Evolutionary conservation across 2,329 filamentous ascomycete species (phyloP), one percentile per base, ranked within the genome.

Genomic region (Lasiodiplodia sp.): DNA sequence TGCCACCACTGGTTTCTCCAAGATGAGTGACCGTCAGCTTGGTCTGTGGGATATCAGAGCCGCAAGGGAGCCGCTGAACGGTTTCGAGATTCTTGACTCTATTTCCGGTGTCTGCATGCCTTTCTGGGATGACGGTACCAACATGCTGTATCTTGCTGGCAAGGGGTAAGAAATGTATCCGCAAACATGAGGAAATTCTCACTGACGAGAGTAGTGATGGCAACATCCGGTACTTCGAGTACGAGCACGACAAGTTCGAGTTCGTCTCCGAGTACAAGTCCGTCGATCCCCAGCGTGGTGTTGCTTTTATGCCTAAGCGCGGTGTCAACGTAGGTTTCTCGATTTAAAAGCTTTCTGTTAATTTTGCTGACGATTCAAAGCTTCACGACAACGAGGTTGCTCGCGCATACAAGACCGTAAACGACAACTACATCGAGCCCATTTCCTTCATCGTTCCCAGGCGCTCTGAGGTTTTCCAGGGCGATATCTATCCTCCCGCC

Each of bases 61-160:
- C 72, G 88, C 90, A 21, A 83, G 80, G 44, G 91, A 96, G 75
- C 96, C 96, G 60, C 91, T 98, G 75, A 94, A 93, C 63, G 94
- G 94, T 18, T 97, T 97, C 83, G 90, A 88, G 75, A 92, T 92
- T 73, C 87, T 99, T 60, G 96, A 99, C 82, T 96, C 93, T 57
- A 97, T 97, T 76, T 97, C 95, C 56, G 96, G 96, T 79, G 94
- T 99, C 70, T 97, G 94, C 87, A 97, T 99, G 93, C 96, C 96
- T 38, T 98, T 99, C 88, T 99, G 96, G 96, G 96, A 99, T 79
- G 95, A 98, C 70, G 93, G 94, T 70, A 97, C 93, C 65, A 94
- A 96, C 83, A 96, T 93, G 79, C 85, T 99, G 77, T 99, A 97
- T 82, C 87, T 99, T 78, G 96, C 96, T 75, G 96, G 96, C 79